phyloP scores from a whole-genome alignment of 2,329 filamentous ascomycete genomes.

The Pseudogymnoascus sp. region DNA sequence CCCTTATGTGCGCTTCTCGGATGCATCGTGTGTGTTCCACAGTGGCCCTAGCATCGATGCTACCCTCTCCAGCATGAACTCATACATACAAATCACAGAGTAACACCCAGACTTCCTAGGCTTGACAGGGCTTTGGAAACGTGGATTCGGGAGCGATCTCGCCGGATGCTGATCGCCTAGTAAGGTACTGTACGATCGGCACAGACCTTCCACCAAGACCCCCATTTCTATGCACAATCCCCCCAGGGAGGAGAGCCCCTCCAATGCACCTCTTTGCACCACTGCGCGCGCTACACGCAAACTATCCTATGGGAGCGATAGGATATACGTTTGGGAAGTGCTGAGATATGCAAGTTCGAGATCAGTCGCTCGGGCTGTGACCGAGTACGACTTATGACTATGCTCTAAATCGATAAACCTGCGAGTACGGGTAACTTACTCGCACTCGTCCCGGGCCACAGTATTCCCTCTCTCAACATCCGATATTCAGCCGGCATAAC shows the following conservation, averaged over 20 bases:
- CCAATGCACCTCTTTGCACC: background rate
- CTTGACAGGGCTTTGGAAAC: conserved; percentile 1
- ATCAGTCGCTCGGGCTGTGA: background rate
- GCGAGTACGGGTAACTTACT: background rate
- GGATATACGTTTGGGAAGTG: background rate
- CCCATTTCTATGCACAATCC: background rate
- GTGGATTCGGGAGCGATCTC: conserved; percentile 6
- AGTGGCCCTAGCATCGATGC: conserved; percentile 1
- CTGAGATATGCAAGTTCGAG: background rate
- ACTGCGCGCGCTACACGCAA: background rate
- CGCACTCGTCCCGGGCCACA: background rate
- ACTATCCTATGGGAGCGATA: background rate
- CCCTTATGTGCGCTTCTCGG: background rate
- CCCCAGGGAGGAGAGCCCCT: background rate
- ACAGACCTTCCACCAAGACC: background rate
- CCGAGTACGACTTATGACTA: background rate
- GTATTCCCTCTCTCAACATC: background rate
- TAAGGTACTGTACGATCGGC: conserved; percentile 6
- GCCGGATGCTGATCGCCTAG: background rate
- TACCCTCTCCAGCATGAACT: conserved; percentile 6
- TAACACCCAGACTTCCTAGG: background rate
- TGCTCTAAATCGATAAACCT: background rate
- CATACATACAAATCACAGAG: background rate
- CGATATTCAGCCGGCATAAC: background rate
- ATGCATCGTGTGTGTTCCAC: conserved; percentile 2